phyloP scores from a whole-genome alignment of 805 yeast species.

The Spathaspora sp. region DNA sequence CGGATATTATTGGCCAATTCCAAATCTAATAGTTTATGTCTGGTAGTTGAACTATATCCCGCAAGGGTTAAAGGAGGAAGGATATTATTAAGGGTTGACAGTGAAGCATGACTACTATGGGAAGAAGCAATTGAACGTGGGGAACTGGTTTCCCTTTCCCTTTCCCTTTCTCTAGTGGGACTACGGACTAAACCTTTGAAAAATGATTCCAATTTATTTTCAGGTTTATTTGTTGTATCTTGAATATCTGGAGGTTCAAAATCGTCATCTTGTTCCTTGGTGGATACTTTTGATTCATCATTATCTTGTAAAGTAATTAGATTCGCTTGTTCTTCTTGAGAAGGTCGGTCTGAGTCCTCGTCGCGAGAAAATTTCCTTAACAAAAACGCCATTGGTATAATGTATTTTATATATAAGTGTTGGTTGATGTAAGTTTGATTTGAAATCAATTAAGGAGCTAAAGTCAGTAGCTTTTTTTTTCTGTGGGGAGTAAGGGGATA shows the following conservation, averaged over 20 bases:
- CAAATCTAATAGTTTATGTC: constrained; percentile 50
- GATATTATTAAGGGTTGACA: background rate
- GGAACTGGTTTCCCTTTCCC: constrained; percentile 1
- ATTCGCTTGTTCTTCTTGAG: background rate
- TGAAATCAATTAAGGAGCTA: too few species aligned
- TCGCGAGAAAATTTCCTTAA: background rate
- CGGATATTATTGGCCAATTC: constrained; percentile 76
- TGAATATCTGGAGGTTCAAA: background rate
- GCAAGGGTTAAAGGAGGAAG: constrained; percentile 46
- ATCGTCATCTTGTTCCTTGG: background rate
- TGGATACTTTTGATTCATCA: background rate
- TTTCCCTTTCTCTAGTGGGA: background rate
- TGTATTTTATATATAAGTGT: background rate
- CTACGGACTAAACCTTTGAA: background rate
- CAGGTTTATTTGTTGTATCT: background rate
- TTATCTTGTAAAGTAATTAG: background rate
- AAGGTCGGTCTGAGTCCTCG: background rate
- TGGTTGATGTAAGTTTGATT: too few species aligned
- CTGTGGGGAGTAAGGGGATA: background rate
- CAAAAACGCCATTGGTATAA: background rate
- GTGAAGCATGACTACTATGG: background rate
- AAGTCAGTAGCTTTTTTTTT: background rate
- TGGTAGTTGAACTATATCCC: constrained; percentile 63
- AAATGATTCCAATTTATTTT: constrained; percentile 5
- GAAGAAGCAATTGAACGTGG: constrained; percentile 3